phyloP scores from a whole-genome alignment of 208 protist species.

The Kentomonas sorsogonicus region DNA sequence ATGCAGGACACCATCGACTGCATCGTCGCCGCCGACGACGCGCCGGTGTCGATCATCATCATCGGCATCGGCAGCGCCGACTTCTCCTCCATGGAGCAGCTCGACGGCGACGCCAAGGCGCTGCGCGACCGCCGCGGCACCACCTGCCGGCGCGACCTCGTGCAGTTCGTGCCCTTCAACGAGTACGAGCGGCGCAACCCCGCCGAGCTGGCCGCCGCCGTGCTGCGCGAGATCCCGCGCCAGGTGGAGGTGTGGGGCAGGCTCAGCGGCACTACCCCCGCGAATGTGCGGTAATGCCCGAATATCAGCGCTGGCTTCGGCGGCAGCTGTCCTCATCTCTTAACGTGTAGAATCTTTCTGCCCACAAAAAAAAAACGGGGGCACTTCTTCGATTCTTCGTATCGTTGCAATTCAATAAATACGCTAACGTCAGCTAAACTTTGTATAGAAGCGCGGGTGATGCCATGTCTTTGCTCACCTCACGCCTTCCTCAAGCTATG shows the following conservation, averaged over 20 bases:
- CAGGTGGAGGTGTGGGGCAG: conserved; percentile 39
- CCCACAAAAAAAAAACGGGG: no score
- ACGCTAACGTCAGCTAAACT: no score
- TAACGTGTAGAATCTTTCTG: no score
- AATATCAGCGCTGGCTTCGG: no score
- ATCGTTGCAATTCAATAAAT: no score
- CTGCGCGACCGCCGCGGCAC: conserved; percentile 11
- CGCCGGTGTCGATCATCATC: conserved; percentile 90
- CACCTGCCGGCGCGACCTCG: conserved; percentile 33
- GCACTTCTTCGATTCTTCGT: no score
- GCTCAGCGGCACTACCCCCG: no score
- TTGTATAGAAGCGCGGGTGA: no score
- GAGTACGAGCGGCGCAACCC: conserved; percentile 28
- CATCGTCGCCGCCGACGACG: conserved; percentile 57
- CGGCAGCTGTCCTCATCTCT: no score
- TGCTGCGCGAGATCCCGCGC: conserved; percentile 38
- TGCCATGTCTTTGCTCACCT: no score
- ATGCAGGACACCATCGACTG: conserved; percentile 67
- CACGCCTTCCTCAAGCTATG: no score
- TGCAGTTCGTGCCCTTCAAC: conserved; percentile 75
- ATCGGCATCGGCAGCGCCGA: conserved; percentile 86
- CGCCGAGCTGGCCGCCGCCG: conserved; percentile 33
- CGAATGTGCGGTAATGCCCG: no score
- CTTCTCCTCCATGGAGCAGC: conserved; percentile 82
- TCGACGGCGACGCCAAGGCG: conserved; percentile 79